phyloP scores from a whole-genome alignment of 2,329 filamentous ascomycete genomes.

The Diplocarpon mali region DNA sequence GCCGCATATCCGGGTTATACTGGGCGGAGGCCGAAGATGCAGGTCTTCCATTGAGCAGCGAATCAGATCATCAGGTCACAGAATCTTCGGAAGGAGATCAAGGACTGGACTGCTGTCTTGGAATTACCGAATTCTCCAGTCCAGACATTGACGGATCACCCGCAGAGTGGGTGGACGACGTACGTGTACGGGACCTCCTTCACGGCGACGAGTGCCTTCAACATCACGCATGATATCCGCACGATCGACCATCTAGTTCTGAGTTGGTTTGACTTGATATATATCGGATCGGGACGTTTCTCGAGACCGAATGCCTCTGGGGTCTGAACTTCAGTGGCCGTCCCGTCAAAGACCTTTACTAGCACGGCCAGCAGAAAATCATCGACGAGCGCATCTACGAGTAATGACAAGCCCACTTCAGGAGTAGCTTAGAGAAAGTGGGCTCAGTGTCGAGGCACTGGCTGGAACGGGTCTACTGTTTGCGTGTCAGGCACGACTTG shows the following conservation, averaged over 20 bases:
- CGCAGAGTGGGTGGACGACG: slow-evolving; percentile 22
- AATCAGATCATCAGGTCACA: slow-evolving; percentile 30
- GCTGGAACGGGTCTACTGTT: no score
- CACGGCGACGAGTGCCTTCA: slow-evolving; percentile 1
- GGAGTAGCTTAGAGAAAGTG: neutral
- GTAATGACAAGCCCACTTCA: neutral
- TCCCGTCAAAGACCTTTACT: neutral
- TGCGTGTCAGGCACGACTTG: neutral
- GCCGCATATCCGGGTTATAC: slow-evolving; percentile 30
- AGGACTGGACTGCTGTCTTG: slow-evolving; percentile 37
- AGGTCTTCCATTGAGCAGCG: slow-evolving; percentile 26
- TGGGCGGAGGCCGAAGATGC: slow-evolving; percentile 18
- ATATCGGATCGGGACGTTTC: slow-evolving; percentile 1
- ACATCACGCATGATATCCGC: slow-evolving; percentile 3
- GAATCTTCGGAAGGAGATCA: slow-evolving; percentile 33
- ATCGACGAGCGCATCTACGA: neutral
- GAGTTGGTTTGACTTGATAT: slow-evolving; percentile 4
- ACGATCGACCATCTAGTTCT: slow-evolving; percentile 1
- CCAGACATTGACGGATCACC: slow-evolving; percentile 17
- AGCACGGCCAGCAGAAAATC: neutral
- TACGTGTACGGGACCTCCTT: slow-evolving; percentile 14
- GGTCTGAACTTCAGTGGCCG: neutral
- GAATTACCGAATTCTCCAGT: slow-evolving; percentile 26
- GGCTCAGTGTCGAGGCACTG: neutral
- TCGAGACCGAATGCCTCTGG: neutral